Base-by-base conservation (phyloP, 805 yeast genomes). In the Wickerhamiella shivajii region DNA sequence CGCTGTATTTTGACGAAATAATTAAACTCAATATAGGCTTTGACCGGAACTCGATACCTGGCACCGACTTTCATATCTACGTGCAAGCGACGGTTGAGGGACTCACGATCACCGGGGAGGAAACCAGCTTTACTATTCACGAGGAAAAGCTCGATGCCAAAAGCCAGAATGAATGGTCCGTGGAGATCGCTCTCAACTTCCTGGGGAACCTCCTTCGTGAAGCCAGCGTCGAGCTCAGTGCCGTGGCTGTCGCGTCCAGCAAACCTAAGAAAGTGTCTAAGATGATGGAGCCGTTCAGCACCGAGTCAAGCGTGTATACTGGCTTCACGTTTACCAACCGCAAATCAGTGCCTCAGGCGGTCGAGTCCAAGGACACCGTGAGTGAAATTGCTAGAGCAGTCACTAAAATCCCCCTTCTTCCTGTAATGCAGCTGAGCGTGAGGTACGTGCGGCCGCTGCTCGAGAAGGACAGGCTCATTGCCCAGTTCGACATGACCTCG, bases 371-470 rank as follows among this genome's bases (percentile, higher is more conserved):
- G n/a, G n/a, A n/a, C n/a, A n/a, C n/a, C n/a, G n/a, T n/a, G n/a
- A n/a, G n/a, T n/a, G n/a, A n/a, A n/a, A 34, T 29, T 4, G 47
- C 44, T n/a, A 40, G 42, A n/a, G 34, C 38, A 4, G 27, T 29
- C 17, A 22, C 34, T 12, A 37, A 27, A n/a, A 31, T 41, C 9
- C 31, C 36, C 18, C 38, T 46, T 9, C 28, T 14, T 18, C 47
- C 46, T 17, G 48, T 43, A 5, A 24, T 47, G 2, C 41, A 37
- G 14, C 38, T 44, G 24, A 44, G 44, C 31, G 35, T 47, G 6
- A 36, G 45, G 15, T 39, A 43, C 13, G 35, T 45, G 10, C 38
- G 51, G 9, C 51, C 51, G 1, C 44, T 46, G 5, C 36, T 44
- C 15, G 50, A 44, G 19, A 36, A 45, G 11, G 49, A 44, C 24